Conservation (phyloP, 805 yeast species). For the Saturnispora besseyi region DNA sequence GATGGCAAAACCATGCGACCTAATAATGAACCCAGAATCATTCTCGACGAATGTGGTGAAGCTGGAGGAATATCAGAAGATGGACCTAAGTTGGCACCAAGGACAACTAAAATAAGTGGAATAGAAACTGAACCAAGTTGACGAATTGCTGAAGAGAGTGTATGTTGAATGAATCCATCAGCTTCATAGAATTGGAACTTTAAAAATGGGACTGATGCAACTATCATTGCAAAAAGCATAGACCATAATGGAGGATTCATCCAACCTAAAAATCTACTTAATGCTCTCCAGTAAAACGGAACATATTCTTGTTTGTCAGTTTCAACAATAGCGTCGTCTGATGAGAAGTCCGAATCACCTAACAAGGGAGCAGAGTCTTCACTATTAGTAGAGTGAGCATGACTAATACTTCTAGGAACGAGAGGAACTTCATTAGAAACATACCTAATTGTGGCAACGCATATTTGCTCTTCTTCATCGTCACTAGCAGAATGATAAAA, state of each 20-base stretch:
- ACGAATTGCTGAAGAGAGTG: constrained; percentile 51
- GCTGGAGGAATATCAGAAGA: constrained; percentile 59
- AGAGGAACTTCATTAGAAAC: not conserved
- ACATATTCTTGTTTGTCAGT: not conserved
- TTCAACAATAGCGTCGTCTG: not conserved
- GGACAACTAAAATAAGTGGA: constrained; percentile 64
- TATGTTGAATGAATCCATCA: constrained; percentile 55
- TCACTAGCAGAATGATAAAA: constrained; percentile 10
- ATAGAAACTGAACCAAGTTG: constrained; percentile 70
- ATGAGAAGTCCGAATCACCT: not conserved
- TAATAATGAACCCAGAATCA: constrained; percentile 58
- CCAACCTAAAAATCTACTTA: constrained; percentile 14
- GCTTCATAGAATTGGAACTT: constrained; percentile 50
- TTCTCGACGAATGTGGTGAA: constrained; percentile 49
- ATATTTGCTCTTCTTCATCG: constrained; percentile 9
- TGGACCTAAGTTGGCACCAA: constrained; percentile 74
- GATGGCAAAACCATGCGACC: constrained; percentile 78
- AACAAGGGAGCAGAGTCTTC: constrained; percentile 3
- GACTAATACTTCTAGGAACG: not conserved
- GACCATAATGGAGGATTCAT: constrained; percentile 85
- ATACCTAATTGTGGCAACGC: not conserved
- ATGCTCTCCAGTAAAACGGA: not conserved
- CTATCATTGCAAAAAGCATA: constrained; percentile 57
- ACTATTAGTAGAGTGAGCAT: not conserved
- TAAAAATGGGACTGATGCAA: constrained; percentile 55